phyloP scores from a whole-genome alignment of 805 yeast genomes.

The Candida khao-thaluensis region DNA sequence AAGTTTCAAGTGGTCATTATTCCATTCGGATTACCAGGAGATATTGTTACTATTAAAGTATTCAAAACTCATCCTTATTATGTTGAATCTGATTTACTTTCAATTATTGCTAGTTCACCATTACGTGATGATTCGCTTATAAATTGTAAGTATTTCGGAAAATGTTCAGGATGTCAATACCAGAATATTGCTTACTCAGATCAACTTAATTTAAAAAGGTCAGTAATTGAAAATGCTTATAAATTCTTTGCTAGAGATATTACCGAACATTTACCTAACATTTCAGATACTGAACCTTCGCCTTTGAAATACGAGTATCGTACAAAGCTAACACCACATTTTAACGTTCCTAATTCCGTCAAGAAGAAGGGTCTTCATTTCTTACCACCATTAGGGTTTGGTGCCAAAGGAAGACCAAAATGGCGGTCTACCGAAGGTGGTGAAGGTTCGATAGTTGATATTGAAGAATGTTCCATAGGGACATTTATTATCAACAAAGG shows the following conservation, averaged over 20 bases:
- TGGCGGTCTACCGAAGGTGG: conserved; percentile 67
- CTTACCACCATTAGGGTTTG: conserved; percentile 84
- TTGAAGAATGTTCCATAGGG: conserved; percentile 92
- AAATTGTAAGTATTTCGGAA: conserved; percentile 82
- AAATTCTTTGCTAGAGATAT: conserved; percentile 67
- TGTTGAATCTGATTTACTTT: conserved; percentile 71
- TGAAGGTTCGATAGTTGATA: conserved; percentile 69
- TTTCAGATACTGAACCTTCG: conserved; percentile 67
- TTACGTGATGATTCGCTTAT: conserved; percentile 57
- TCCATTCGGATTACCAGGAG: conserved; percentile 91
- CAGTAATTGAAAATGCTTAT: conserved; percentile 80
- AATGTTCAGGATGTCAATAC: conserved; percentile 93
- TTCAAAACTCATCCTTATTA: conserved; percentile 75
- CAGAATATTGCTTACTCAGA: conserved; percentile 72
- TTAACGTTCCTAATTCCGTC: conserved; percentile 65
- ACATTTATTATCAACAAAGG: conserved; percentile 77
- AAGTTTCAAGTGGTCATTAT: conserved; percentile 65
- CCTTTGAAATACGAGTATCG: conserved; percentile 78
- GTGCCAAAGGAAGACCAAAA: conserved; percentile 73
- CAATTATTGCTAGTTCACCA: conserved; percentile 37
- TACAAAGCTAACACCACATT: conserved; percentile 95
- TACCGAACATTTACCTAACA: conserved; percentile 51
- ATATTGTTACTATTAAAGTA: conserved; percentile 63
- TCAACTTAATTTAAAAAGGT: conserved; percentile 70
- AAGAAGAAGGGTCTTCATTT: conserved; percentile 24